A percentile compares a stretch with the other conserved stretches of the same genome.
phyloP scores from a whole-genome alignment of 2,329 filamentous ascomycete species.

The Pseudogymnoascus sp. region DNA sequence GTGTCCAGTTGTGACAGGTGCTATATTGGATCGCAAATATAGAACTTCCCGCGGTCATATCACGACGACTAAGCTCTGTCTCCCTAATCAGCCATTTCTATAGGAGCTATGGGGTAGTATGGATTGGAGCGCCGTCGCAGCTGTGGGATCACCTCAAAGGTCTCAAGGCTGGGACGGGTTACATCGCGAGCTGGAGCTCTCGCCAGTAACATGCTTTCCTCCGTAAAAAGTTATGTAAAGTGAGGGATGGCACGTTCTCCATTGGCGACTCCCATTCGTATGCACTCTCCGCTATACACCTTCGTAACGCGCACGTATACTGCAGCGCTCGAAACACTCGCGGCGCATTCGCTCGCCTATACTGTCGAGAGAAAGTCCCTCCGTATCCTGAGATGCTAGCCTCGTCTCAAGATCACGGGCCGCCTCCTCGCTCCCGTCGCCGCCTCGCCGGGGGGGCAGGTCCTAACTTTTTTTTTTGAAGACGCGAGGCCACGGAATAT shows the following conservation, averaged over 20 bases:
- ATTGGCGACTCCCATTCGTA: neutral
- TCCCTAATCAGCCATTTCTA: neutral
- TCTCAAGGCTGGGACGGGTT: neutral
- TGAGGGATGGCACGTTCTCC: slow-evolving; percentile 1
- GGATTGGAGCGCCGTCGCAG: neutral
- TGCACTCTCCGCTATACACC: neutral
- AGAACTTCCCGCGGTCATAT: neutral
- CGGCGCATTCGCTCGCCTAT: slow-evolving; percentile 2
- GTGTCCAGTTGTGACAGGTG: neutral
- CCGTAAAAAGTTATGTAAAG: neutral
- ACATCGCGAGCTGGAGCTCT: neutral
- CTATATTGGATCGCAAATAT: neutral
- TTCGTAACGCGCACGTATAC: slow-evolving; percentile 1
- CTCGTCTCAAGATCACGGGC: slow-evolving; percentile 7
- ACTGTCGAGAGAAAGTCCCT: neutral
- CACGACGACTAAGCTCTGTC: neutral
- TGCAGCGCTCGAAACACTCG: slow-evolving; percentile 6
- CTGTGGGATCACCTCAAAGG: neutral
- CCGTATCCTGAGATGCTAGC: slow-evolving; percentile 9
- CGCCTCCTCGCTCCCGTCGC: slow-evolving; percentile 9
- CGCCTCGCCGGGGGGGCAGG: neutral
- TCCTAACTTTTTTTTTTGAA: neutral
- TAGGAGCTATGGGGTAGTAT: neutral
- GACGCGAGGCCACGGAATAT: neutral
- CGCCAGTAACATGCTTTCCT: neutral